Evolutionary conservation across 768 basidiomycete genomes (phyloP), one percentile per base, ranked within the genome.

Genomic region (Hygrocybe punicea): DNA sequence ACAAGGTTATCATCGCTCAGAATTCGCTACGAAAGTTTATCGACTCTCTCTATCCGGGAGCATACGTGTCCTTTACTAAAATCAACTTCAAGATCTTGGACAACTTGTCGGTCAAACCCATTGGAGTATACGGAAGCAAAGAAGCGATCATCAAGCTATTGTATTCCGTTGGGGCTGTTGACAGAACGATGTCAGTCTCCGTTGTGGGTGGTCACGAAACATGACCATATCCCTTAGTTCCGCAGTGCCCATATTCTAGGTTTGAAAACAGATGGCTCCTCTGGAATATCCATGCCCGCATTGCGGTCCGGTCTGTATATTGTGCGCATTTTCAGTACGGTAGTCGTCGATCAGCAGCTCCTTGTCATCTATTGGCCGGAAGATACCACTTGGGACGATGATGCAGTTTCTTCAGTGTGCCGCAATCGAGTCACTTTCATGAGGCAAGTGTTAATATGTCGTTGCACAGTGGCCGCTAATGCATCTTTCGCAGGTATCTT

Each of bases 301-400:
- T 68, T 85, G 5, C 74, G 79, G 8, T 80, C 83, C 13, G 84
- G 83, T 16, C 60, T 84, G 8, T 85, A 84, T 55, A 59, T 79
- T 33, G 69, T 75, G 29, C 69, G 68, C n/a, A 19, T 60, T 4
- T 55, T 56, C 17, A 34, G 24, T n/a, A 47, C n/a, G 21, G 44
- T 48, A 19, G 25, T 56, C 11, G 57, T 35, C 1, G 58, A 58
- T 1, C 65, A 71, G 23, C 63, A 71, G 21, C 50, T 80, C 6
- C 82, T 80, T 50, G 73, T 83, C 13, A 60, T 86, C 6, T 85
- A 82, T 55, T 86, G 85, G 85, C 84, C 84, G 0, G 82, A 86
- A 57, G 73, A 81, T 29, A 74, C 69, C 0, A 85, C 84, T 0
- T 86, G 84, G 84, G 64, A 79, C 34, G 82, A 84, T 63, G 67